Evolutionary conservation across 805 yeast genomes (phyloP), one percentile per base, ranked within the genome.

Genomic region (Hanseniaspora mollemarum): DNA sequence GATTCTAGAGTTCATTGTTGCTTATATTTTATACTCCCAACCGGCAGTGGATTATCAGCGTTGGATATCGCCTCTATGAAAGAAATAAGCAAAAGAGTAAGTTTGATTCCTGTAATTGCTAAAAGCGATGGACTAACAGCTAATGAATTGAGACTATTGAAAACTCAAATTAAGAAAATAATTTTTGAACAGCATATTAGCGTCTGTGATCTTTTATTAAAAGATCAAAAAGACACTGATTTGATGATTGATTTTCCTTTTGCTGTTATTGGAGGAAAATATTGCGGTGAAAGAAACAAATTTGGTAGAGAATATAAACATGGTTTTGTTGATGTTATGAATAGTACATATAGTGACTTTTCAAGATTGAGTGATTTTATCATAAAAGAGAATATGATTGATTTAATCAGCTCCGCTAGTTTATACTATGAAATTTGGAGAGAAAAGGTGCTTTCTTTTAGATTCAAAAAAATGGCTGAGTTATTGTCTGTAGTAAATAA

Each of bases 311-410:
- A 74, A 60, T 88, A 87, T 67, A 72, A 70, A 16, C 88, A 96
- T 96, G 96, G 96, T 0, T 64, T 76, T 21, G 84, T 85, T 13
- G 95, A 87, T 60, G 83, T 85, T 37, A 95, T 84, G 60, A 81
- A 86, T 62, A 75, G 74, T 18, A 64, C 68, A 8, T 87, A 83
- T 63, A 85, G 94, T 65, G 96, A 90, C 62, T 87, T 87, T 60
- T 55, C 65, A 26, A 71, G 71, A 54, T 71, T 88, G 55, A 76
- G 85, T 56, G 73, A 78, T 32, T 65, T 86, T 35, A 67, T 88
- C 44, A 70, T 88, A 65, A 73, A 80, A 22, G 73, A 79, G 19
- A 75, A 85, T 64, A 75, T 86, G 82, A 74, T 83, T 45, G 95
- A 87, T 60, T 73, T 88, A 56, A 78, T 86, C 37, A 61, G 69